These are phyloP conservation scores for Penicillium bialowiezense DNA, from an alignment of 495 filamentous ascomycete species.

Conservation along the genomic window DNA sequence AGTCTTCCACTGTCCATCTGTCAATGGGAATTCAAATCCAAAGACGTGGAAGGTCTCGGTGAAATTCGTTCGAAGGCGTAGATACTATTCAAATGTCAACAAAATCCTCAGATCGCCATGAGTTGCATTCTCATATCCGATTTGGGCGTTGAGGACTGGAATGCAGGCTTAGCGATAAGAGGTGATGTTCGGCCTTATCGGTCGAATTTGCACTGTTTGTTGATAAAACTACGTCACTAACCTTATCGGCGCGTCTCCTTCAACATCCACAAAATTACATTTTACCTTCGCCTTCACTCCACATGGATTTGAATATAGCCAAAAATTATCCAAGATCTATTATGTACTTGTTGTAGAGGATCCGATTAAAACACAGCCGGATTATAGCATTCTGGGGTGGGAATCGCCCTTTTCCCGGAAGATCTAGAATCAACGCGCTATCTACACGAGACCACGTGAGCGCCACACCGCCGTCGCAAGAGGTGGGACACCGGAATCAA, in stretches of 20 bases:
- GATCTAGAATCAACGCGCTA: constrained; percentile 20
- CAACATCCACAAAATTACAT: constrained; percentile 1
- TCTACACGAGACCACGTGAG: constrained; percentile 28
- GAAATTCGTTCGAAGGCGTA: too few species aligned
- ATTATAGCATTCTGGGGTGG: not conserved
- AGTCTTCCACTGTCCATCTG: too few species aligned
- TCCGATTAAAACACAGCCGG: not conserved
- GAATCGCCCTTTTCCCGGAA: constrained; percentile 15
- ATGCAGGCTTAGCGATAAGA: not conserved
- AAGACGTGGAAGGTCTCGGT: too few species aligned
- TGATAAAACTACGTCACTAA: constrained; percentile 15
- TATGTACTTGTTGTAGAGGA: not conserved
- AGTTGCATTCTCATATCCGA: too few species aligned
- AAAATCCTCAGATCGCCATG: too few species aligned
- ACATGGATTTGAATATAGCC: not conserved
- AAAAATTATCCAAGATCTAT: not conserved
- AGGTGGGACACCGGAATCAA: constrained; percentile 18
- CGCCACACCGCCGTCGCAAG: constrained; percentile 21
- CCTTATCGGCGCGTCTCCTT: constrained; percentile 27
- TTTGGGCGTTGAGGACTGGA: not conserved
- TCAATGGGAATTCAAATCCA: too few species aligned
- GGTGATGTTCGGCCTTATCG: not conserved
- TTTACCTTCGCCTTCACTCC: not conserved
- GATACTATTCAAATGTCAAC: too few species aligned
- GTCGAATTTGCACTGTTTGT: constrained; percentile 5